A percentile compares a stretch with the other conserved stretches of the same genome.
phyloP scores from a whole-genome alignment of 306 rosid species.

The Castanea crenata region DNA sequence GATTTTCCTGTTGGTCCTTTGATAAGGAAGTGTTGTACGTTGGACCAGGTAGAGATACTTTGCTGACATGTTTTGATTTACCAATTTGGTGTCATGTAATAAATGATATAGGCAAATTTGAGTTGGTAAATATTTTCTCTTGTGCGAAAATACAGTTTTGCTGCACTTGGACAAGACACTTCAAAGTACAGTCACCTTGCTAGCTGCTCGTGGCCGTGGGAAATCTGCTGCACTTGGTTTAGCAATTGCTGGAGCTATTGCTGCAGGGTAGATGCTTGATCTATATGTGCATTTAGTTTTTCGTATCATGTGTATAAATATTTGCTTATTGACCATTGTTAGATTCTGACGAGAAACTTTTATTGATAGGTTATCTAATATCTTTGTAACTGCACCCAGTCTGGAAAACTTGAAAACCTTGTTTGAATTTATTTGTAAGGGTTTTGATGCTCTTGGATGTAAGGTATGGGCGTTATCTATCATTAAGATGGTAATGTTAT shows the following conservation, averaged over 20 bases:
- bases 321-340: neutral
- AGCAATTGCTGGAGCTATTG: conserved; percentile 88
- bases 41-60: conserved; percentile 70
- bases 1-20: conserved; percentile 88
- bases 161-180: conserved; percentile 82
- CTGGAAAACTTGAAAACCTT: conserved; percentile 89
- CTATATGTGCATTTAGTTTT: neutral
- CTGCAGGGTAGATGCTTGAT: conserved; percentile 61
- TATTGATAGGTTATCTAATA: conserved; percentile 76
- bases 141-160: conserved; percentile 61
- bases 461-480: conserved; percentile 50
- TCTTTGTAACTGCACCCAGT: conserved; percentile 94
- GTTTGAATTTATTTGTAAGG: conserved; percentile 85
- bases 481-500: neutral
- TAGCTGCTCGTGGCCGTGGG: conserved; percentile 96
- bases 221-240: conserved; percentile 98
- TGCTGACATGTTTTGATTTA: neutral
- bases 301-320: neutral
- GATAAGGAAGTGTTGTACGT: conserved; percentile 74
- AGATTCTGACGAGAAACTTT: conserved; percentile 33
- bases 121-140: neutral
- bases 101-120: neutral
- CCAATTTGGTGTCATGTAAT: neutral
- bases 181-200: conserved; percentile 67
- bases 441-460: conserved; percentile 69